A percentile compares a stretch with the other conserved stretches of the same genome.
phyloP scores from a whole-genome alignment of 352 stramenopile genomes.

The Phytophthora tubulina region DNA sequence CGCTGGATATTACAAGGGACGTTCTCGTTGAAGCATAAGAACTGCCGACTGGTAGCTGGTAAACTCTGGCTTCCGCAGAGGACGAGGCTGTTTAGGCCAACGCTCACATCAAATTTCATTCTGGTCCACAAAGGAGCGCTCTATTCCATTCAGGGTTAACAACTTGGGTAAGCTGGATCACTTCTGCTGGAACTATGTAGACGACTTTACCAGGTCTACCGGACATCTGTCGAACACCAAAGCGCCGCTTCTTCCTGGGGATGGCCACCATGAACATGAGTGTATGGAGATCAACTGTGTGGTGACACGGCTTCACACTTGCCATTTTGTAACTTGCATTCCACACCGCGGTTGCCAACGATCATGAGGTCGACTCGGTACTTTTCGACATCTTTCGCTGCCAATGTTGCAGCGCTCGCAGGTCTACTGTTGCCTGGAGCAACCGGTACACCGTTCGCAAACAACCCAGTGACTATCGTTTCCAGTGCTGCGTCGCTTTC shows the following conservation, averaged over 20 bases:
- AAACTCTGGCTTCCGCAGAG: constrained; percentile 32
- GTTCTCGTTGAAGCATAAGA: constrained; percentile 21
- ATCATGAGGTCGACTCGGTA: constrained; percentile 34
- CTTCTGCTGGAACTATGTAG: constrained; percentile 3
- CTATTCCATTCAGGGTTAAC: background rate
- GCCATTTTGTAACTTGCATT: constrained; percentile 31
- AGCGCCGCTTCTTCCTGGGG: constrained; percentile 21
- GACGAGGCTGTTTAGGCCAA: constrained; percentile 8
- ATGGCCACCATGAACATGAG: background rate
- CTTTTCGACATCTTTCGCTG: constrained; percentile 7
- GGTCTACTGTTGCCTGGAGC: constrained; percentile 21
- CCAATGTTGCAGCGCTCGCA: constrained; percentile 18
- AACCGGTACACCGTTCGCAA: constrained; percentile 38
- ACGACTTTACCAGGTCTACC: constrained; percentile 17
- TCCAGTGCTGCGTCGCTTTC: constrained; percentile 37
- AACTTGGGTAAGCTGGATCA: constrained; percentile 1
- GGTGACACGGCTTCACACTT: constrained; percentile 8
- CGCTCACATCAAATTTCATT: constrained; percentile 21
- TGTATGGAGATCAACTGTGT: background rate
- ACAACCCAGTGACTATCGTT: constrained; percentile 46
- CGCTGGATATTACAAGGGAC: constrained; percentile 23
- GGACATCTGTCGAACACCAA: constrained; percentile 39
- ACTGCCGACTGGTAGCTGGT: constrained; percentile 21
- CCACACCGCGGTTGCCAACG: constrained; percentile 22
- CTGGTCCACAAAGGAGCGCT: constrained; percentile 35